Conservation (phyloP, 208 protist genomes). For the Leishmania arabica region DNA sequence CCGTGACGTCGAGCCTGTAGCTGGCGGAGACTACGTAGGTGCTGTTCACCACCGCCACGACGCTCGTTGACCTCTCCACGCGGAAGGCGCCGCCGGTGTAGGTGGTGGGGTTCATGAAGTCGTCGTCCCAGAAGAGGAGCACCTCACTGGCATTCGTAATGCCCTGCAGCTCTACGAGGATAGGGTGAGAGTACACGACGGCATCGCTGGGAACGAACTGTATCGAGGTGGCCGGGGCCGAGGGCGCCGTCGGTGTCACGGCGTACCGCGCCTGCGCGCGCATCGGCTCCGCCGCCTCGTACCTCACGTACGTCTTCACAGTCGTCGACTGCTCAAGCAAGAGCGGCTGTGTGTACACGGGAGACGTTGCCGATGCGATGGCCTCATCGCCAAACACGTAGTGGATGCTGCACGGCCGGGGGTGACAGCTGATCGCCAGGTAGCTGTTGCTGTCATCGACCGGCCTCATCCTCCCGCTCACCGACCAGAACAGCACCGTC, state of each 20-base stretch:
- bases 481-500: conserved; percentile 38
- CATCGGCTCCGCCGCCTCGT: conserved; percentile 25
- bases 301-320: conserved; percentile 44
- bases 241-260: conserved; percentile 16
- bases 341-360: conserved; percentile 32
- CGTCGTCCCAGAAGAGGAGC: conserved; percentile 44
- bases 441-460: conserved; percentile 30
- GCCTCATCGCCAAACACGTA: conserved; percentile 46
- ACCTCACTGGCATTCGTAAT: conserved; percentile 26
- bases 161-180: conserved; percentile 47
- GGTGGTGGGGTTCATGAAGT: conserved; percentile 27
- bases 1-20: conserved; percentile 44
- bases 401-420: conserved; percentile 56
- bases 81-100: conserved; percentile 54
- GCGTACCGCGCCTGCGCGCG: conserved; percentile 42
- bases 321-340: conserved; percentile 41
- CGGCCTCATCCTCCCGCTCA: conserved; percentile 25
- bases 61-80: conserved; percentile 37
- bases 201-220: conserved; percentile 36
- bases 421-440: conserved; percentile 48
- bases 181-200: conserved; percentile 40
- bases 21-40: conserved; percentile 19
- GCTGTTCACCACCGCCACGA: conserved; percentile 55
- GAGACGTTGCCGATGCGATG: conserved; percentile 18
- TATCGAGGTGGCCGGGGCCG: background rate